These are phyloP conservation scores for Heritiera fomes DNA, from an alignment of 345 rosid species.

Conservation along the genomic window DNA sequence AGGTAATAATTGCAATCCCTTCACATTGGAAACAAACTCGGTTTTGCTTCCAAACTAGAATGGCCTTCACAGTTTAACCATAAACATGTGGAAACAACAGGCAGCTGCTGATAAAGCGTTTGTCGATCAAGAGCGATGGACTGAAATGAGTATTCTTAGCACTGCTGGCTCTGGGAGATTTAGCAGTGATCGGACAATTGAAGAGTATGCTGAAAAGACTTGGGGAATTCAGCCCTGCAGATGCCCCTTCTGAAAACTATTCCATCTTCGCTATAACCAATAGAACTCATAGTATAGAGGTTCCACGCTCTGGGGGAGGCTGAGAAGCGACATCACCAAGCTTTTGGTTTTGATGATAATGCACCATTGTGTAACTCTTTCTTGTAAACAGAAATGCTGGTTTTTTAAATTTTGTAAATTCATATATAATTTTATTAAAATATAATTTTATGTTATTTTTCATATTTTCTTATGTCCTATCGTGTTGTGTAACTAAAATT, in stretches of 20 bases:
- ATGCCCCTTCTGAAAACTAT: constrained; percentile 30
- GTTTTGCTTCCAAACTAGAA: neutral
- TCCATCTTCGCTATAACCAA: too few species aligned
- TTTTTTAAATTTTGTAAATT: too few species aligned
- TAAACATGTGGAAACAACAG: constrained; percentile 21
- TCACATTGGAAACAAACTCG: too few species aligned
- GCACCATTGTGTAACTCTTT: neutral
- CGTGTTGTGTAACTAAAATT: too few species aligned
- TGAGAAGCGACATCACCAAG: neutral
- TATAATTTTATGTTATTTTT: too few species aligned
- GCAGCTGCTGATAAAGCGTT: constrained; percentile 51
- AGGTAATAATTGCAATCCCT: neutral
- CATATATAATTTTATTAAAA: too few species aligned
- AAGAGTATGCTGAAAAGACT: constrained; percentile 43
- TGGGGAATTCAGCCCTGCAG: constrained; percentile 38
- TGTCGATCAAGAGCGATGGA: constrained; percentile 48
- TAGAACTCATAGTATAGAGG: neutral
- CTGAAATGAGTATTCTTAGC: constrained; percentile 48
- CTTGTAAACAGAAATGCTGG: neutral
- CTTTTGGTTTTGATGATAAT: too few species aligned
- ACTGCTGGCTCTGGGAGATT: constrained; percentile 39
- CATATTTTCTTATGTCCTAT: too few species aligned
- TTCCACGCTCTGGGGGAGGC: neutral
- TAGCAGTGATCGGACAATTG: constrained; percentile 25
- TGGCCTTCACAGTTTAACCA: neutral